Percentiles rank a stretch among this genome's conserved stretches.
Conservation (phyloP, 305 asterid species). For the Coffea humblotiana region DNA sequence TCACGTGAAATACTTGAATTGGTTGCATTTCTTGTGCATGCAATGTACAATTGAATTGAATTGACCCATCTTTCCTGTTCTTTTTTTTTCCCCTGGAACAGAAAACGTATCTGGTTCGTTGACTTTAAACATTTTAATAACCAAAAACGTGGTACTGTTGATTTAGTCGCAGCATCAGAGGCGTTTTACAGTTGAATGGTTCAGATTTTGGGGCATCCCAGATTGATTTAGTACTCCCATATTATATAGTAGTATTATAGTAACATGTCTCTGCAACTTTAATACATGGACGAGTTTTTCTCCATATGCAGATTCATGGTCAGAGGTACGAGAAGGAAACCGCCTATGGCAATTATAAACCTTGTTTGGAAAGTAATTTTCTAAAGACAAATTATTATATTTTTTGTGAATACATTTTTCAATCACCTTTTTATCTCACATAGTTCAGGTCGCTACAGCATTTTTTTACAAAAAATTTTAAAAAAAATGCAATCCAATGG, state of each 20-base stretch:
- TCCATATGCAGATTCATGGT: neutral
- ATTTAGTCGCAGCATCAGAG: slow-evolving; percentile 13
- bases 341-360: neutral
- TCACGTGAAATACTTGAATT: slow-evolving; percentile 11
- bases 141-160: neutral
- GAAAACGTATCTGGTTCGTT: neutral
- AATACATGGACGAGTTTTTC: neutral
- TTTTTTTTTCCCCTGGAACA: too few relatives aligned
- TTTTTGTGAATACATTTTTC: too few relatives aligned
- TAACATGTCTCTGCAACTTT: too few relatives aligned
- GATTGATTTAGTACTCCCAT: too few relatives aligned
- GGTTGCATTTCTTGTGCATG: neutral
- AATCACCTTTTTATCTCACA: too few relatives aligned
- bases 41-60: neutral
- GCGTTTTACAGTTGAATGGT: slow-evolving; percentile 15
- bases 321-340: neutral
- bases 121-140: neutral
- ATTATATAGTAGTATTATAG: too few relatives aligned
- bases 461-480: too few relatives aligned
- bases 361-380: too few relatives aligned
- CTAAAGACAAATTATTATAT: too few relatives aligned
- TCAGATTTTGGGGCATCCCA: slow-evolving; percentile 10
- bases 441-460: too few relatives aligned
- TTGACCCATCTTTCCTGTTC: too few relatives aligned
- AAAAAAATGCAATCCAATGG: neutral